These are phyloP conservation scores for Daldinia caldariorum DNA, from an alignment of 495 filamentous ascomycete genomes.

Conservation along the genomic window DNA sequence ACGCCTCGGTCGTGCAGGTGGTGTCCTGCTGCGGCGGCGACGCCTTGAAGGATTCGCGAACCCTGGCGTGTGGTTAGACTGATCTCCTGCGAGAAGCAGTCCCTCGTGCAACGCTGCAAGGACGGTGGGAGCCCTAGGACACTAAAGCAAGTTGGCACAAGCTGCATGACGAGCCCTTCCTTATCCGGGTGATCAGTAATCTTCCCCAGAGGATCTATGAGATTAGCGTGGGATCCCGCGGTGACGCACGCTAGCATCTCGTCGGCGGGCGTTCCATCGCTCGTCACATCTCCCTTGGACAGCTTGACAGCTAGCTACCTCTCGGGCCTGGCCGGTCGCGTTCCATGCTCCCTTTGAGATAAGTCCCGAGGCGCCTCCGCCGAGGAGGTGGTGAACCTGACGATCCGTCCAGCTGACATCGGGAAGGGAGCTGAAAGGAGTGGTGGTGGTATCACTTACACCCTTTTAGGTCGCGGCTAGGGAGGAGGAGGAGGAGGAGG, in stretches of 20 bases:
- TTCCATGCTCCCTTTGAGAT: conserved; percentile 52
- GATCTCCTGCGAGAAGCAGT: conserved; percentile 49
- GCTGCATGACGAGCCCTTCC: conserved; percentile 54
- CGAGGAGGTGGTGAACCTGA: conserved; percentile 48
- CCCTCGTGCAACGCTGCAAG: conserved; percentile 49
- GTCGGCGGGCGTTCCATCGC: conserved; percentile 55
- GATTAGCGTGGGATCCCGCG: conserved; percentile 56
- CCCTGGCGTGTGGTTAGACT: conserved; percentile 44
- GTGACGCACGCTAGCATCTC: conserved; percentile 56
- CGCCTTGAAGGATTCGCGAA: conserved; percentile 49
- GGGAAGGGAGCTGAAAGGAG: conserved; percentile 39
- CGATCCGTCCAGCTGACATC: conserved; percentile 53
- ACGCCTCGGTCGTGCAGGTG: conserved; percentile 56
- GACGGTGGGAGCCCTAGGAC: conserved; percentile 47
- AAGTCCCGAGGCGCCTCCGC: conserved; percentile 52
- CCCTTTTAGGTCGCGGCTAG: conserved; percentile 29
- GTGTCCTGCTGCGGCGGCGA: conserved; percentile 52
- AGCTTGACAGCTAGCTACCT: conserved; percentile 59
- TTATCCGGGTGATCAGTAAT: conserved; percentile 55
- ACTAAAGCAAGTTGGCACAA: conserved; percentile 45
- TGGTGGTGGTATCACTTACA: conserved; percentile 29
- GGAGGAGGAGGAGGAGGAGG: too few species aligned
- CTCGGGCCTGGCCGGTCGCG: conserved; percentile 42
- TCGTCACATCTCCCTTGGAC: conserved; percentile 53
- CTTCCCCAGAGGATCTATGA: conserved; percentile 56